These are phyloP conservation scores for Delonix regia DNA, from an alignment of 306 rosid genomes.

Conservation along the genomic window DNA sequence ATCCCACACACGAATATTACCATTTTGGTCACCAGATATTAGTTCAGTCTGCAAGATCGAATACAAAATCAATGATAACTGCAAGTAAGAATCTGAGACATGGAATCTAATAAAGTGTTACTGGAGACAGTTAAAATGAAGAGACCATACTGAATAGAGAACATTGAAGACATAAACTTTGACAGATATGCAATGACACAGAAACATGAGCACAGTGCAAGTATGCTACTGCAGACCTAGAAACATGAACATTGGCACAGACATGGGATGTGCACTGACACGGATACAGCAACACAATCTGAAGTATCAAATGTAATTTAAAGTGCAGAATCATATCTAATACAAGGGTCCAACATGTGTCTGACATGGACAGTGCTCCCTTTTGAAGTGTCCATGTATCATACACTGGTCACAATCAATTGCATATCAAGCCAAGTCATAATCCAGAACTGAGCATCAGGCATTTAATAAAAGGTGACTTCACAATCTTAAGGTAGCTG, in stretches of 20 bases:
- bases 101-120: constrained; percentile 11
- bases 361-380: neutral
- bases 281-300: neutral
- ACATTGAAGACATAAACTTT: constrained; percentile 28
- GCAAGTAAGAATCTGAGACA: constrained; percentile 15
- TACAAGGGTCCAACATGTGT: neutral
- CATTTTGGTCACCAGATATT: constrained; percentile 98
- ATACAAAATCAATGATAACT: constrained; percentile 31
- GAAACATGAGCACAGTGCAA: neutral
- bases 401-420: neutral
- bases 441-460: constrained; percentile 31
- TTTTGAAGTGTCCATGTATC: neutral
- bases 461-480: neutral
- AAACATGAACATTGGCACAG: neutral
- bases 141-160: constrained; percentile 19
- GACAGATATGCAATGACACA: constrained; percentile 20
- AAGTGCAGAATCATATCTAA: neutral
- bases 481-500: neutral
- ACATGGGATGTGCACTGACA: neutral
- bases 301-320: neutral
- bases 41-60: constrained; percentile 81
- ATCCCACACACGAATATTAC: constrained; percentile 99
- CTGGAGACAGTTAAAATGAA: constrained; percentile 14
- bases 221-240: neutral
- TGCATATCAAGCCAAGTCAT: constrained; percentile 1